phyloP scores from a whole-genome alignment of 495 filamentous ascomycete genomes.

The Xylaria longipes region DNA sequence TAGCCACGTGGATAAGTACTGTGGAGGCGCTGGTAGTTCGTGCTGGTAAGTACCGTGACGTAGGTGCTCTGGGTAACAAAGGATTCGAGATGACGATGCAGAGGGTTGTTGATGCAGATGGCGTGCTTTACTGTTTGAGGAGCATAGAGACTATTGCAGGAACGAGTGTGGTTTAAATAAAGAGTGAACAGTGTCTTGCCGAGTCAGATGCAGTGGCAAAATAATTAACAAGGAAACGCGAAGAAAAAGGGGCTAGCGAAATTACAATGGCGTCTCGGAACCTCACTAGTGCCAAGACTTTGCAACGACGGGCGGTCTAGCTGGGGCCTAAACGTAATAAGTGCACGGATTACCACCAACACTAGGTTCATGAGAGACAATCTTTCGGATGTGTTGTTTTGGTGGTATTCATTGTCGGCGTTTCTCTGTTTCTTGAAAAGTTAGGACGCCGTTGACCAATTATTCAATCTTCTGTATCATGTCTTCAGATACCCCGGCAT shows the following conservation, averaged over 20 bases:
- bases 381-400: background rate
- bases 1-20: background rate
- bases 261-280: background rate
- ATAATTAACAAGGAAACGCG: background rate
- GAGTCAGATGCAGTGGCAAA: background rate
- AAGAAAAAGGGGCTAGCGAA: slow-evolving; percentile 16
- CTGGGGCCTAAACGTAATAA: background rate
- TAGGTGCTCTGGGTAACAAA: background rate
- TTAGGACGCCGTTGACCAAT: background rate
- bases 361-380: background rate
- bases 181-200: slow-evolving; percentile 2
- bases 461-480: background rate
- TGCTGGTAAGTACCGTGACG: background rate
- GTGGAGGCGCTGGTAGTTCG: background rate
- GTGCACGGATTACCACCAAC: background rate
- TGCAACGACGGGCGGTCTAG: background rate
- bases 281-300: background rate
- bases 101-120: background rate
- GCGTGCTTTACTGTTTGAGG: background rate
- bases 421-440: background rate
- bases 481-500: slow-evolving; percentile 8
- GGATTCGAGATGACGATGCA: background rate
- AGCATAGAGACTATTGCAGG: background rate
- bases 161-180: slow-evolving; percentile 8
- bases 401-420: background rate